Base-by-base conservation (phyloP, 257 asterid genomes). In the Scutellaria barbata region DNA sequence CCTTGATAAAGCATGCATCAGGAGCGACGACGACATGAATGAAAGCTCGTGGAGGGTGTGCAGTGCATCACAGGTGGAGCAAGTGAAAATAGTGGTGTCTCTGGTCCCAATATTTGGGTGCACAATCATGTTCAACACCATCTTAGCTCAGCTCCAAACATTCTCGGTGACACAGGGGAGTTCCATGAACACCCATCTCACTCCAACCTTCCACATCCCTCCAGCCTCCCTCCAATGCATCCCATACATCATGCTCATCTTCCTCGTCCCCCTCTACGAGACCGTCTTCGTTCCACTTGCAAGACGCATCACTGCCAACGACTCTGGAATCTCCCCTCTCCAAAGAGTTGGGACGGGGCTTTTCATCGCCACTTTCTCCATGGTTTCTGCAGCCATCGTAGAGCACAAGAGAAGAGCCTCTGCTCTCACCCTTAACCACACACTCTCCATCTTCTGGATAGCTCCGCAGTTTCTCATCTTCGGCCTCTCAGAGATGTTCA, bases 211-310 rank as follows among this genome's bases (percentile, higher is more conserved):
- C 79, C 68, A 17, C 40, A 84, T 89, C 79, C 96, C 96, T 7
- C 94, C 96, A 0, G 96, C 96, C 6, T 89, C 96, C 2, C 96
- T 89, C 51, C 94, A 86, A 22, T 63, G 90, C 72, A 86, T 89
- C 5, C 90, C 92, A 0, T 86, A 85, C 75, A 76, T 85, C 67
- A 82, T 86, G 92, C 90, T 89, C 63, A 86, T 89, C 66, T 61
- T 89, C 40, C 77, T 85, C 37, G 90, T 89, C 39, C 96, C 96
- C 3, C 78, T 86, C 3, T 89, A 89, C 30, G 96, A 89, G 65
- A 80, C 83, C 1, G 81, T 72, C 7, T 84, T 89, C 22, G 96
- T 89, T 13, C 96, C 96, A 0, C 69, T 85, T 1, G 80, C 84
- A 0, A 56, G 92, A 54, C 75, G 79, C 11, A 5, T 89, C 60